Base-by-base conservation (phyloP, 257 asterid species). In the Asclepias syriaca region DNA sequence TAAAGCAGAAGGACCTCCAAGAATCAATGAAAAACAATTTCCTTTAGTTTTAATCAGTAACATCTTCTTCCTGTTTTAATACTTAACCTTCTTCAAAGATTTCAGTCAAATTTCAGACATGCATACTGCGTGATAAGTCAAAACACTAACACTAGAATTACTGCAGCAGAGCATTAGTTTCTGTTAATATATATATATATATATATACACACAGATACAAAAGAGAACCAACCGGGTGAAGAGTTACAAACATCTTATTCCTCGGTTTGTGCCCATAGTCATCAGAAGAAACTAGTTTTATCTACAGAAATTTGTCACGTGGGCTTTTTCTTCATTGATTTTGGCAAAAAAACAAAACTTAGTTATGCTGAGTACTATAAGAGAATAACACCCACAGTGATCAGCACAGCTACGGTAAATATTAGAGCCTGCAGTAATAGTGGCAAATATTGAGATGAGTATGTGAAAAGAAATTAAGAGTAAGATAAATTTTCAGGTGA, bases 361-460 rank as follows among this genome's bases (percentile, higher is more conserved):
- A 5, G 15, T 43, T 43, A 43, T 37, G 16, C 27, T 7, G 50
- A 68, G 34, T 29, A 29, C 51, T 72, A 75, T 4, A 79, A 27
- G 63, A 79, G 59, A 55, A 79, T 66, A 53, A 65, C 19, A 60
- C 78, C 78, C 69, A 75, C 58, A 8, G 73, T 51, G 39, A 79
- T 57, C 60, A 76, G 66, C 74, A 61, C 60, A 8, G 75, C 80
- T 65, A 79, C 66, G 8, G 80, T 68, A 72, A 63, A 73, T 75
- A 79, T 75, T 71, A 79, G 77, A 72, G 83, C 80, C 83, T 79
- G 83, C 78, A 79, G 43, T 68, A 8, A 40, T n/a, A 22, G 61
- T 63, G 32, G 60, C 11, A 46, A 45, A 7, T 43, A 8, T 50
- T 32, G 63, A 66, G 61, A 69, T 73, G 2, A 60, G 22, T 27